These are phyloP conservation scores for Tetragonia tetragonoides DNA, from an alignment of 148 eudicot species.

Conservation along the genomic window DNA sequence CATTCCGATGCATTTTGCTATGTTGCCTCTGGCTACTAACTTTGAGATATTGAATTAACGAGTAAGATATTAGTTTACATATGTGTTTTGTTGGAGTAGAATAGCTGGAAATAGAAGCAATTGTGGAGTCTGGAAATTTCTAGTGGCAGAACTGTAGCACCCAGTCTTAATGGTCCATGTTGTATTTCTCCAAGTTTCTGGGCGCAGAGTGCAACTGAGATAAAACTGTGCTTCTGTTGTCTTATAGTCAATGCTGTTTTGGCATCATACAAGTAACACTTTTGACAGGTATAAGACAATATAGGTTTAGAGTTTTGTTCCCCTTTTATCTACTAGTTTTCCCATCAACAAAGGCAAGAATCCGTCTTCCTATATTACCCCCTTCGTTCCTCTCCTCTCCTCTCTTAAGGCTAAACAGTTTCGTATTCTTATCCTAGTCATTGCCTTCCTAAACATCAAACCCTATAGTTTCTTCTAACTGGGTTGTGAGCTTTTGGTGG, in stretches of 20 bases:
- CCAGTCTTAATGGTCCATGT: not conserved
- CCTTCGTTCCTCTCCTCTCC: not conserved
- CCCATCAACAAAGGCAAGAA: not conserved
- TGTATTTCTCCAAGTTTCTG: not conserved
- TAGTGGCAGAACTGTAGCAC: not conserved
- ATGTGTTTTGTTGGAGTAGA: not conserved
- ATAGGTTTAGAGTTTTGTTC: not conserved
- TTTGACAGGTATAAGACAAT: not conserved
- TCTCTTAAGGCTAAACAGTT: not conserved
- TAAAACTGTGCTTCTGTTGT: too few species aligned
- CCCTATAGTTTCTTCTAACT: too few species aligned
- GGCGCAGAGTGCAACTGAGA: not conserved
- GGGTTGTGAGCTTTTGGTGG: not conserved
- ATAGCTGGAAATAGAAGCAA: not conserved
- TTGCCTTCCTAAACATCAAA: not conserved
- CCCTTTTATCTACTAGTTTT: not conserved
- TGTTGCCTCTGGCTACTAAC: not conserved
- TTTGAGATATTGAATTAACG: not conserved
- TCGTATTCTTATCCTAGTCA: not conserved
- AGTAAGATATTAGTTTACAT: not conserved
- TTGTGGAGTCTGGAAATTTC: not conserved
- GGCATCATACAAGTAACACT: too few species aligned
- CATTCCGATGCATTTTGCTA: not conserved
- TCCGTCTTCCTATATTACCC: not conserved
- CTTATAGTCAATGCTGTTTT: too few species aligned